phyloP scores from a whole-genome alignment of 352 stramenopile genomes.

The Phytophthora crassamura region DNA sequence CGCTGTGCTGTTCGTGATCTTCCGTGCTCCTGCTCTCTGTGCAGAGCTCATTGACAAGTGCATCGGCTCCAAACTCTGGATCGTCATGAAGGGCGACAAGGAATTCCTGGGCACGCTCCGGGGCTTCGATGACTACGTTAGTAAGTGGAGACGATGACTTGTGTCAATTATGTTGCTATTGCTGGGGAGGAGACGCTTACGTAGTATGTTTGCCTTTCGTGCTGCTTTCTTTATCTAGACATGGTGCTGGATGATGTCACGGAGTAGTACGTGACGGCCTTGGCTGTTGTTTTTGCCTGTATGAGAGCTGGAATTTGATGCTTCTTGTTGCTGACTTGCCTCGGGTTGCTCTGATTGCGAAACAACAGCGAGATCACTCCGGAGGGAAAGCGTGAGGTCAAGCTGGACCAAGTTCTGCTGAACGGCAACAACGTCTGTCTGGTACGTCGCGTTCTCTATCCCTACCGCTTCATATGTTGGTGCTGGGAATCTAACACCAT shows the following conservation, averaged over 20 bases:
- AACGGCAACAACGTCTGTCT: constrained; percentile 99
- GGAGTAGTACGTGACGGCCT: constrained; percentile 83
- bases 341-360: constrained; percentile 1
- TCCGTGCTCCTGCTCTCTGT: not conserved
- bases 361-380: constrained; percentile 80
- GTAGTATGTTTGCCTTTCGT: not conserved
- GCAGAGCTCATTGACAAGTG: constrained; percentile 99
- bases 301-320: not conserved
- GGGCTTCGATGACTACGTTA: constrained; percentile 98
- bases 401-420: constrained; percentile 96
- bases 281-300: constrained; percentile 2
- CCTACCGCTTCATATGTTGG: not conserved
- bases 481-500: constrained; percentile 12
- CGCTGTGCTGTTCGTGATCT: not conserved
- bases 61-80: constrained; percentile 98
- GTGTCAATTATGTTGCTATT: not conserved
- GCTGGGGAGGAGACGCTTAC: constrained; percentile 6
- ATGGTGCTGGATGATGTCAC: constrained; percentile 96
- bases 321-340: not conserved
- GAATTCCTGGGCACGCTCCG: constrained; percentile 95
- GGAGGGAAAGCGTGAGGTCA: constrained; percentile 86
- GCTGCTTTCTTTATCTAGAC: constrained; percentile 45
- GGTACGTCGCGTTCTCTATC: constrained; percentile 41
- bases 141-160: constrained; percentile 61
- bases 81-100: constrained; percentile 99